Conservation (phyloP, 1,284 basidiomycete species). For the Leccinum colubrinum region DNA sequence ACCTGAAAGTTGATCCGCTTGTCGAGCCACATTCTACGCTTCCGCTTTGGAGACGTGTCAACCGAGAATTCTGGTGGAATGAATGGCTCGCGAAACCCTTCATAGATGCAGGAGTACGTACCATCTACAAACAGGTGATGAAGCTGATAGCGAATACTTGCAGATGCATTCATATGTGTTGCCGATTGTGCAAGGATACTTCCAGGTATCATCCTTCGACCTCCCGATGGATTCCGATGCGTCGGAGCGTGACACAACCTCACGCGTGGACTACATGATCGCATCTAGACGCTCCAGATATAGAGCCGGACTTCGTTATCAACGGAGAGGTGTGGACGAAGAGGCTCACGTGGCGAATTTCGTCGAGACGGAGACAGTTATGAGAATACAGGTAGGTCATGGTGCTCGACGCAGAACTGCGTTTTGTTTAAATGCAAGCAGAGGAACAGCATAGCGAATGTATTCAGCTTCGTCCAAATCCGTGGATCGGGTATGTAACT, state of each 20-base stretch:
- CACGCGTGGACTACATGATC: constrained; percentile 62
- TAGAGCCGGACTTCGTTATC: constrained; percentile 93
- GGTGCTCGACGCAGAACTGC: neutral
- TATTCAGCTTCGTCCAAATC: constrained; percentile 87
- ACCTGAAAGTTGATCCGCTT: constrained; percentile 50
- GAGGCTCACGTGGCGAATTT: constrained; percentile 87
- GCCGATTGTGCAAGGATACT: constrained; percentile 76
- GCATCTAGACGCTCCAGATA: constrained; percentile 89
- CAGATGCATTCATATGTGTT: constrained; percentile 61
- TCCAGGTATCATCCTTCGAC: constrained; percentile 55
- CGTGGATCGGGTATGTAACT: constrained; percentile 77
- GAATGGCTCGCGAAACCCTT: constrained; percentile 77
- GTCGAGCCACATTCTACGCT: constrained; percentile 68
- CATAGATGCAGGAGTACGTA: constrained; percentile 67
- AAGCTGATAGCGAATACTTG: neutral
- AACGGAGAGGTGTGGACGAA: constrained; percentile 90
- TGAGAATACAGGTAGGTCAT: constrained; percentile 65
- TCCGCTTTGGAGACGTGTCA: constrained; percentile 82
- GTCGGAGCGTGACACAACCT: constrained; percentile 42
- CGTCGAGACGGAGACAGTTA: constrained; percentile 91
- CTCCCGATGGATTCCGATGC: constrained; percentile 55
- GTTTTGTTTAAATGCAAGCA: constrained; percentile 28
- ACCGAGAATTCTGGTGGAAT: constrained; percentile 90
- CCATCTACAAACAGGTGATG: neutral
- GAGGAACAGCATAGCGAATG: constrained; percentile 69